Evolutionary conservation across 768 basidiomycete species (phyloP).

Genomic region (Podaxis sp.): DNA sequence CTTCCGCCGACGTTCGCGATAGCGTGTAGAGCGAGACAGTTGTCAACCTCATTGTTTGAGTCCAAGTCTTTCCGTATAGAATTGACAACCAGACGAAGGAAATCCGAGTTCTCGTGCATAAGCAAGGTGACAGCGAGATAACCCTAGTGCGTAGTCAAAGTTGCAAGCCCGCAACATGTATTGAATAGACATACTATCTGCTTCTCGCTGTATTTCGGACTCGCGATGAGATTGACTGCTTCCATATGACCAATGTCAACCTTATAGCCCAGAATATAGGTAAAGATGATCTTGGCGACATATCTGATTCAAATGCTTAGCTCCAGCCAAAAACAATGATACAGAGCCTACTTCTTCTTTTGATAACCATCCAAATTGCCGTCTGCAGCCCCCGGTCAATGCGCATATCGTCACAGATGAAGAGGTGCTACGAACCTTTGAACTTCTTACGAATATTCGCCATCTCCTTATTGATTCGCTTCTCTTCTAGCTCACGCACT

Average conservation of each 20-base stretch:
- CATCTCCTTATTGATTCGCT: slow-evolving; percentile 99
- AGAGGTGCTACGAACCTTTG: slow-evolving; percentile 62
- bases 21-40: slow-evolving; percentile 95
- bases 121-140: slow-evolving; percentile 96
- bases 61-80: slow-evolving; percentile 98
- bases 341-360: slow-evolving; percentile 76
- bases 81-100: slow-evolving; percentile 94
- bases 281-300: slow-evolving; percentile 98
- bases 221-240: slow-evolving; percentile 96
- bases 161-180: background rate
- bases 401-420: background rate
- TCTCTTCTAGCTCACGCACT: slow-evolving; percentile 96
- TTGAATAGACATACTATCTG: slow-evolving; percentile 74
- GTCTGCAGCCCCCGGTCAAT: slow-evolving; percentile 40
- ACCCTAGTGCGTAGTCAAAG: slow-evolving; percentile 55
- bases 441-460: slow-evolving; percentile 99
- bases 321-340: slow-evolving; percentile 5
- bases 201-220: slow-evolving; percentile 95
- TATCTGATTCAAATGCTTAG: slow-evolving; percentile 53
- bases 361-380: slow-evolving; percentile 89
- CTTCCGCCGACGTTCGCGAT: slow-evolving; percentile 97
- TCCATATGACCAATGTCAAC: slow-evolving; percentile 99
- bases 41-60: slow-evolving; percentile 90
- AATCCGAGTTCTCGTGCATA: slow-evolving; percentile 99
- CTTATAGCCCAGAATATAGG: slow-evolving; percentile 98